Evolutionary conservation across 805 yeast genomes (phyloP).

Genomic region (Candida pini): DNA sequence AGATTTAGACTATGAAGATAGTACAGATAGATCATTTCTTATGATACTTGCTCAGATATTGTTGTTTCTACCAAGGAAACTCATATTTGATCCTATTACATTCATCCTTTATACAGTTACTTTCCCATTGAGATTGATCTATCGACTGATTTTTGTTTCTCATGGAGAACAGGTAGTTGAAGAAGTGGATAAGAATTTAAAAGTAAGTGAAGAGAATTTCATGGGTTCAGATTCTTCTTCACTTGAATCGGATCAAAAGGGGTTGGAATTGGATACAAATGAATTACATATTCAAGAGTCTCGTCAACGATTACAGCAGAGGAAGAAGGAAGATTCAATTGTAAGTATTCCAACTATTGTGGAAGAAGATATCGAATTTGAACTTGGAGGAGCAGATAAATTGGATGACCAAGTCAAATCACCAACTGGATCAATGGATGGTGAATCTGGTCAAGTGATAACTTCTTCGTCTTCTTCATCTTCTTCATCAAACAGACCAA

Average conservation of each 20-base stretch:
- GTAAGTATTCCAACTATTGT: conserved; percentile 24
- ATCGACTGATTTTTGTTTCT: conserved; percentile 1
- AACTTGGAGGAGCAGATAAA: conserved; percentile 18
- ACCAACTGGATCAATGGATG: conserved; percentile 18
- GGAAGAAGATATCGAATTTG: conserved; percentile 32
- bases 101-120: conserved; percentile 46
- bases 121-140: conserved; percentile 47
- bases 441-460: too few species aligned
- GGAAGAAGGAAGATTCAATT: conserved; percentile 2
- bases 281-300: too few species aligned
- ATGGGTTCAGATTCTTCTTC: too few species aligned
- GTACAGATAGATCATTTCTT: conserved; percentile 10
- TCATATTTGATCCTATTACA: conserved; percentile 47
- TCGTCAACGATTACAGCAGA: too few species aligned
- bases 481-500: neutral
- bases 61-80: conserved; percentile 43
- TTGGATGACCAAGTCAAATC: conserved; percentile 30
- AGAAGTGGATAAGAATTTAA: too few species aligned
- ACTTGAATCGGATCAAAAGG: neutral
- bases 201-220: too few species aligned
- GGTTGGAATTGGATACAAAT: too few species aligned
- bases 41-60: conserved; percentile 25
- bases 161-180: neutral
- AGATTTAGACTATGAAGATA: conserved; percentile 14
- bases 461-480: neutral